Conservation (phyloP, 768 basidiomycete genomes). For the Amanita brunnescens region DNA sequence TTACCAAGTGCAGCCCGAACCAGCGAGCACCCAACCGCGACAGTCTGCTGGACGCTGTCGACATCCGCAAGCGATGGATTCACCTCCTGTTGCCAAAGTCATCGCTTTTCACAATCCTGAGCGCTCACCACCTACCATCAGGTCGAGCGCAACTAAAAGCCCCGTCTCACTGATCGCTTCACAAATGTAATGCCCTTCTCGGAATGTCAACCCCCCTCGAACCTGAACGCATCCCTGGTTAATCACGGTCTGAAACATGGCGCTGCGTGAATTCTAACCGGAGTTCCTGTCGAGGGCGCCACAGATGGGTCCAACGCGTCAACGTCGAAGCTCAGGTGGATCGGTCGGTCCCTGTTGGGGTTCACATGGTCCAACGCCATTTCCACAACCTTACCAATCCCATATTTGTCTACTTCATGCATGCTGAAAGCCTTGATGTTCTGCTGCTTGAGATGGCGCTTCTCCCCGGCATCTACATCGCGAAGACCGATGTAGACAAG, state of each 20-base stretch:
- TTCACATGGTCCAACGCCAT: constrained; percentile 96
- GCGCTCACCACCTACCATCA: constrained; percentile 61
- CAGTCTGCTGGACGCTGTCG: constrained; percentile 73
- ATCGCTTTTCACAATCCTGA: constrained; percentile 7
- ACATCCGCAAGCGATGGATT: constrained; percentile 87
- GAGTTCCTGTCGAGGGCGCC: constrained; percentile 93
- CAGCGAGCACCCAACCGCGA: constrained; percentile 83
- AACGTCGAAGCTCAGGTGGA: constrained; percentile 96
- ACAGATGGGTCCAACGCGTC: constrained; percentile 91
- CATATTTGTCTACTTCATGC: constrained; percentile 87
- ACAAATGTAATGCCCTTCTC: constrained; percentile 98
- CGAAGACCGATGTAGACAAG: constrained; percentile 97
- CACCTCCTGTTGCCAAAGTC: constrained; percentile 59
- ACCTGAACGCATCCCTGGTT: constrained; percentile 35
- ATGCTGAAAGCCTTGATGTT: constrained; percentile 84
- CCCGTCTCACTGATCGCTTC: constrained; percentile 92
- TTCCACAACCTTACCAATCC: constrained; percentile 91
- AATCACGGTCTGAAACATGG: constrained; percentile 6
- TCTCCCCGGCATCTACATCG: constrained; percentile 86
- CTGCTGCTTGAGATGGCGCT: constrained; percentile 71
- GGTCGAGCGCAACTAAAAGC: constrained; percentile 81
- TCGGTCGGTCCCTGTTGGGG: constrained; percentile 71
- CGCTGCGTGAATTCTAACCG: constrained; percentile 36
- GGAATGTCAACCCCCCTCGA: constrained; percentile 90
- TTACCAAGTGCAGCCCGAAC: constrained; percentile 75